Conservation (phyloP, 2,329 filamentous ascomycete genomes). For the Berkeleyomyces basicola region DNA sequence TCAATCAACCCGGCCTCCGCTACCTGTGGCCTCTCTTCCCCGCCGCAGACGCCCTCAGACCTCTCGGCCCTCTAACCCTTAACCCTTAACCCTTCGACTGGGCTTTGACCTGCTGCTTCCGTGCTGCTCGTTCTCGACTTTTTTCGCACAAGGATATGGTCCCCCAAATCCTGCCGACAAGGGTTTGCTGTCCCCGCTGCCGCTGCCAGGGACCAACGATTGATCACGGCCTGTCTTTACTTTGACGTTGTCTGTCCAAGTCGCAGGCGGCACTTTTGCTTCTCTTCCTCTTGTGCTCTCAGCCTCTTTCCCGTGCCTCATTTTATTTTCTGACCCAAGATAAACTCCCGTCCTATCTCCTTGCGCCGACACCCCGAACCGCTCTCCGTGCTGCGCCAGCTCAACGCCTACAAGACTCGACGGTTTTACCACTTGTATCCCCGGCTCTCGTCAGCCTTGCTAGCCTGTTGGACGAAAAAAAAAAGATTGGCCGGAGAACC, state of each 20-base stretch:
- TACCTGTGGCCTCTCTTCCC: background rate
- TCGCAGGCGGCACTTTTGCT: background rate
- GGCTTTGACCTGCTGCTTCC: background rate
- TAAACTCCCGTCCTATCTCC: background rate
- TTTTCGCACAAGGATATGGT: slow-evolving; percentile 5
- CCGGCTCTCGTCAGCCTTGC: background rate
- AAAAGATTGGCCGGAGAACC: background rate
- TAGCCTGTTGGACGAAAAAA: background rate
- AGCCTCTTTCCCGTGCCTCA: background rate
- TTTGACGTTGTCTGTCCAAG: background rate
- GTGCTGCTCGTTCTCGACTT: background rate
- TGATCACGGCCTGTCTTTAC: slow-evolving; percentile 4
- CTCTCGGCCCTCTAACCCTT: background rate
- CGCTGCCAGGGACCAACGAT: slow-evolving; percentile 9
- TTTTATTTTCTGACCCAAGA: background rate
- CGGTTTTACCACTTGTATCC: background rate
- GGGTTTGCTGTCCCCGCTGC: slow-evolving; percentile 8
- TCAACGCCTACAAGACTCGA: background rate
- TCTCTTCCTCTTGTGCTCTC: background rate
- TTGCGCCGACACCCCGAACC: background rate
- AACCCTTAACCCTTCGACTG: background rate
- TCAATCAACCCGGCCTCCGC: background rate
- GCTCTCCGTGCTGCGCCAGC: background rate
- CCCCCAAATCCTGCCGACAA: slow-evolving; percentile 2
- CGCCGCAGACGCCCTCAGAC: no score